Percentiles rank a stretch among this genome's conserved stretches.
These are phyloP conservation scores for Penstemon barbatus DNA, from an alignment of 257 asterid species.

Conservation along the genomic window DNA sequence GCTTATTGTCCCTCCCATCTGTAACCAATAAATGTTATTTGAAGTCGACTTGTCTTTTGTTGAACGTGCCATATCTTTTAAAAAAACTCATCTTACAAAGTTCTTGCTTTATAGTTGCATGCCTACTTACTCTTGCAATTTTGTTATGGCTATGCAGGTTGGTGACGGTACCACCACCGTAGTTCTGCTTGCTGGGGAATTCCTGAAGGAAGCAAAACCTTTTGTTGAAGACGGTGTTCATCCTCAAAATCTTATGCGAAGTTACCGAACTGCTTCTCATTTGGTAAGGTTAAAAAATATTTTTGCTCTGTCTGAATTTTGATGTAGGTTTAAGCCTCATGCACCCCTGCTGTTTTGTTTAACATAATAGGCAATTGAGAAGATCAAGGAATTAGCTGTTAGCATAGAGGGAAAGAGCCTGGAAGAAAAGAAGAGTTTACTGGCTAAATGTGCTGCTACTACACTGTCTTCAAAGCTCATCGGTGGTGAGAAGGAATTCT, in stretches of 20 bases:
- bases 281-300: slow-evolving; percentile 49
- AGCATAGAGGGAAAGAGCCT: slow-evolving; percentile 94
- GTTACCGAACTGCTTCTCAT: slow-evolving; percentile 75
- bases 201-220: slow-evolving; percentile 96
- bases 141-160: slow-evolving; percentile 55
- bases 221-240: slow-evolving; percentile 98
- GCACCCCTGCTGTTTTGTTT: slow-evolving; percentile 6
- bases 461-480: slow-evolving; percentile 96
- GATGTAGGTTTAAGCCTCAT: slow-evolving; percentile 18
- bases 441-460: slow-evolving; percentile 97
- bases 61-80: neutral
- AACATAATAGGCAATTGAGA: slow-evolving; percentile 61
- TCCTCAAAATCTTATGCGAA: slow-evolving; percentile 89
- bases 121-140: slow-evolving; percentile 9
- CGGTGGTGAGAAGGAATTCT: slow-evolving; percentile 98
- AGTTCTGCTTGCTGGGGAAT: slow-evolving; percentile 95
- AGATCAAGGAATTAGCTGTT: slow-evolving; percentile 72
- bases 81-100: neutral
- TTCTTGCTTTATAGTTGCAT: slow-evolving; percentile 2
- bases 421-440: slow-evolving; percentile 84
- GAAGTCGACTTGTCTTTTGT: neutral
- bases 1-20: neutral
- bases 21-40: neutral
- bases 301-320: slow-evolving; percentile 20
- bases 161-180: slow-evolving; percentile 99